Evolutionary conservation across 2,329 filamentous ascomycete genomes (phyloP).

Genomic region (Leptographium wingfieldii): DNA sequence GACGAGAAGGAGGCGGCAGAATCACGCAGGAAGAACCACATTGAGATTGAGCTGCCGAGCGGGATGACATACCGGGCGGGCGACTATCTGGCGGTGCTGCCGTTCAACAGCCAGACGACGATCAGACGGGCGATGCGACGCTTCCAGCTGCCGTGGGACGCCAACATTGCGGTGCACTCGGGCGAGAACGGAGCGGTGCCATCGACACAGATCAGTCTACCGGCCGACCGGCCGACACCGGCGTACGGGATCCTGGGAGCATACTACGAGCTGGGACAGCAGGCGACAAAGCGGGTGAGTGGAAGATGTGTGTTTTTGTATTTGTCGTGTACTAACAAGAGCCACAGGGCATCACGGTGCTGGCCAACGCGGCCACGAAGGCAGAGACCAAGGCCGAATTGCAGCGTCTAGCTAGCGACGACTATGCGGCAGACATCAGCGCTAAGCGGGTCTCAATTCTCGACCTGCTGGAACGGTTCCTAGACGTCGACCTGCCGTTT

Average conservation of each 20-base stretch:
- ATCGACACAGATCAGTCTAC: slow-evolving; percentile 37
- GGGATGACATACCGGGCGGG: slow-evolving; percentile 56
- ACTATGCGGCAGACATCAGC: slow-evolving; percentile 34
- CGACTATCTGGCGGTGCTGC: slow-evolving; percentile 65
- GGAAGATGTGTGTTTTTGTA: no score
- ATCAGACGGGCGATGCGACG: slow-evolving; percentile 51
- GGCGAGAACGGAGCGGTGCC: slow-evolving; percentile 18
- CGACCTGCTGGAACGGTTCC: slow-evolving; percentile 55
- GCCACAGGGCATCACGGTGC: slow-evolving; percentile 24
- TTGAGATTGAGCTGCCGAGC: slow-evolving; percentile 55
- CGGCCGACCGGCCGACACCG: slow-evolving; percentile 42
- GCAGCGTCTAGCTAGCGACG: slow-evolving; percentile 30
- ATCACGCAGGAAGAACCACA: slow-evolving; percentile 40
- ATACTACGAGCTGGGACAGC: slow-evolving; percentile 62
- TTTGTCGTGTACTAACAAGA: slow-evolving; percentile 7
- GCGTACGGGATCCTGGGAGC: slow-evolving; percentile 52
- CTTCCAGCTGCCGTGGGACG: slow-evolving; percentile 59
- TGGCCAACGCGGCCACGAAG: slow-evolving; percentile 17
- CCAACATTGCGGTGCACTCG: slow-evolving; percentile 42
- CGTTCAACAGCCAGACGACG: slow-evolving; percentile 51
- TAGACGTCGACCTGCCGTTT: slow-evolving; percentile 47
- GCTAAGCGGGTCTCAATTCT: slow-evolving; percentile 51
- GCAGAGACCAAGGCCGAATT: slow-evolving; percentile 26
- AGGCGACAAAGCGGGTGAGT: slow-evolving; percentile 53
- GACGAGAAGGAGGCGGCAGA: not conserved